Conservation (phyloP, 371 early-diverging fungal species). For the Furculomyces boomerangus region DNA sequence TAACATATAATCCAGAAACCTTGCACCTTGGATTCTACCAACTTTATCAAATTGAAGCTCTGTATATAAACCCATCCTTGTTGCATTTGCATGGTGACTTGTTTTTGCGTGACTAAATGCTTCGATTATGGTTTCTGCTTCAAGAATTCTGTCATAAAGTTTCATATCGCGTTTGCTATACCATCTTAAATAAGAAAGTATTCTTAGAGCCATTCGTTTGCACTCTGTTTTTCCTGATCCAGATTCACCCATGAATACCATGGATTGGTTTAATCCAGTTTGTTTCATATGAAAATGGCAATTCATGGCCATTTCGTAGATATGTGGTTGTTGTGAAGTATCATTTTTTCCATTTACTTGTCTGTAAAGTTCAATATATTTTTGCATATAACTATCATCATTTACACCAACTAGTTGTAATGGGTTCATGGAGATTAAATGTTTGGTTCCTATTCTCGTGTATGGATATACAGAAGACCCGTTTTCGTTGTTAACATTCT, state of each 20-base stretch:
- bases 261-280: constrained; percentile 22
- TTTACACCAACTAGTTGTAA: neutral
- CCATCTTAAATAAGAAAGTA: constrained; percentile 49
- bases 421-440: constrained; percentile 1
- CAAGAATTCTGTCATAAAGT: constrained; percentile 49
- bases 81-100: constrained; percentile 49
- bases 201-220: constrained; percentile 34
- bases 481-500: too few relatives aligned
- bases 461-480: neutral
- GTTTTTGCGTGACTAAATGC: constrained; percentile 74
- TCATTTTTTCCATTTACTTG: neutral
- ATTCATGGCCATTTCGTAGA: constrained; percentile 40
- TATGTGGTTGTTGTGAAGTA: constrained; percentile 47
- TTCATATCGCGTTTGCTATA: constrained; percentile 62
- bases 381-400: neutral
- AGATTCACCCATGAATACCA: constrained; percentile 50
- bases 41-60: constrained; percentile 74
- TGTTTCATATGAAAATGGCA: constrained; percentile 24
- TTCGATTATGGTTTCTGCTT: constrained; percentile 51
- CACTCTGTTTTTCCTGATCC: constrained; percentile 78
- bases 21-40: constrained; percentile 69
- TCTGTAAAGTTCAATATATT: neutral
- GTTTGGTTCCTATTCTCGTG: neutral
- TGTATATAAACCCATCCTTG: constrained; percentile 67
- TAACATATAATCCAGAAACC: constrained; percentile 68